Percentiles rank a stretch among this genome's conserved stretches.
phyloP scores from a whole-genome alignment of 805 yeast species.

The Kazachstania martiniae region DNA sequence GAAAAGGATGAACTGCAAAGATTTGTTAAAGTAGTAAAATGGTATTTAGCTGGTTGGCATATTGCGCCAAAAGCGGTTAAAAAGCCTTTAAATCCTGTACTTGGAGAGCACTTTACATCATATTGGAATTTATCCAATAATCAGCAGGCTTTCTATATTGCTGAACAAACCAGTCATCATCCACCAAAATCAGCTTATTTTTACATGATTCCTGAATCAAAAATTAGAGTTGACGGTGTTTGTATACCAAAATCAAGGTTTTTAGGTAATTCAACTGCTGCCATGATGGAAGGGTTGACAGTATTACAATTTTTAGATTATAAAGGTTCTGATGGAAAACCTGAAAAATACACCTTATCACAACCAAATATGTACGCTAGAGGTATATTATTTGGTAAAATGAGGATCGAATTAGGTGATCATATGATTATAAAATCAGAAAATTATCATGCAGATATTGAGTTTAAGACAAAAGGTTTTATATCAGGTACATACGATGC shows the following conservation, averaged over 20 bases:
- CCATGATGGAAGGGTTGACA: constrained; percentile 89
- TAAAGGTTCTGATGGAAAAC: constrained; percentile 33
- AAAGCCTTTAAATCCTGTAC: constrained; percentile 89
- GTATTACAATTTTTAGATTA: constrained; percentile 57
- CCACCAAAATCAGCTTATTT: constrained; percentile 97
- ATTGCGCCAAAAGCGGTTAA: constrained; percentile 98
- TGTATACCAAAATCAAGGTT: constrained; percentile 81
- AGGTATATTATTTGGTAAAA: constrained; percentile 82
- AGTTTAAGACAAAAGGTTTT: constrained; percentile 91
- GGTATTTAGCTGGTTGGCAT: constrained; percentile 96
- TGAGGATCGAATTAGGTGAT: constrained; percentile 88
- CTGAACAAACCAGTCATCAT: constrained; percentile 96
- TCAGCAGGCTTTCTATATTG: constrained; percentile 65
- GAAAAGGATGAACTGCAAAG: constrained; percentile 51
- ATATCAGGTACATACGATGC: constrained; percentile 88
- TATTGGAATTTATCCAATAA: constrained; percentile 82
- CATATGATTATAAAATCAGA: constrained; percentile 69
- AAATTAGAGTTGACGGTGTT: constrained; percentile 81
- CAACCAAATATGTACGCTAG: constrained; percentile 95
- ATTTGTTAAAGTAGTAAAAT: constrained; percentile 63
- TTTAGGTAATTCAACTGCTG: constrained; percentile 92
- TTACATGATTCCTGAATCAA: constrained; percentile 69
- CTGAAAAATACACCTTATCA: constrained; percentile 71
- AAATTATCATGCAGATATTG: constrained; percentile 62
- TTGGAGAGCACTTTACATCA: constrained; percentile 85